Percentiles rank a stretch among this genome's conserved stretches.
These are phyloP conservation scores for Cordyceps cateniannulata DNA, from an alignment of 2,329 filamentous ascomycete species.

Conservation along the genomic window DNA sequence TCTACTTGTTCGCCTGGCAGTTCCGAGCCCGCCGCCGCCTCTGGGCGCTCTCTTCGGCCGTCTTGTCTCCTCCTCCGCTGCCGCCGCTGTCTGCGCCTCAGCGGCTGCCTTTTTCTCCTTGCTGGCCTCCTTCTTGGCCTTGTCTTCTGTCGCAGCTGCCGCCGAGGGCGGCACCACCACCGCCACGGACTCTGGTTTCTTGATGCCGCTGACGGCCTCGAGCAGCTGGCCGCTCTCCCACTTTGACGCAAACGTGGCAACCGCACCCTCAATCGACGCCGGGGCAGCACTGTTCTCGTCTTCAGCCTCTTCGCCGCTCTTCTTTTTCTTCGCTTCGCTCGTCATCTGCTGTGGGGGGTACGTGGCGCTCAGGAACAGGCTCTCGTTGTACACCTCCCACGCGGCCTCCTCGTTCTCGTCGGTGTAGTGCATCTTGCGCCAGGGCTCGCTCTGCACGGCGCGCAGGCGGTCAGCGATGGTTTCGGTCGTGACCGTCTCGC, in stretches of 20 bases:
- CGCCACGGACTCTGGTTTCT: constrained; percentile 24
- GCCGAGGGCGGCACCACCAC: constrained; percentile 1
- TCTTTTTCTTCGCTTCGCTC: constrained; percentile 4
- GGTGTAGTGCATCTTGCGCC: constrained; percentile 72
- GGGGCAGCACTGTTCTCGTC: constrained; percentile 12
- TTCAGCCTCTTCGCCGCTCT: constrained; percentile 16
- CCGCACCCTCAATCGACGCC: constrained; percentile 28
- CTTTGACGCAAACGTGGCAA: constrained; percentile 32
- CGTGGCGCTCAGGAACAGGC: constrained; percentile 46
- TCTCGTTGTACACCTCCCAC: constrained; percentile 69
- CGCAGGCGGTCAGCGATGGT: constrained; percentile 72
- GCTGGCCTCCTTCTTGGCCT: constrained; percentile 22
- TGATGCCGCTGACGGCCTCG: constrained; percentile 40
- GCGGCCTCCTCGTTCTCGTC: constrained; percentile 73
- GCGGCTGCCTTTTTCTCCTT: constrained; percentile 18
- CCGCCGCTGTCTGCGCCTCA: constrained; percentile 10
- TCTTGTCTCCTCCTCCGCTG: constrained; percentile 20
- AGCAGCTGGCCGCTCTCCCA: constrained; percentile 41
- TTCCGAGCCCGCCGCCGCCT: constrained; percentile 13
- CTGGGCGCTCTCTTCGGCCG: constrained; percentile 20
- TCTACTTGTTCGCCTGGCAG: constrained; percentile 3
- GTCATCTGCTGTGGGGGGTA: constrained; percentile 14
- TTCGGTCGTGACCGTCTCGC: constrained; percentile 57
- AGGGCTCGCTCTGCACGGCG: constrained; percentile 72
- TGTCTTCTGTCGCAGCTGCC: constrained; percentile 17